These are phyloP conservation scores for Aspergillus pseudoterreus DNA, from an alignment of 2,329 filamentous ascomycete genomes.

Conservation along the genomic window DNA sequence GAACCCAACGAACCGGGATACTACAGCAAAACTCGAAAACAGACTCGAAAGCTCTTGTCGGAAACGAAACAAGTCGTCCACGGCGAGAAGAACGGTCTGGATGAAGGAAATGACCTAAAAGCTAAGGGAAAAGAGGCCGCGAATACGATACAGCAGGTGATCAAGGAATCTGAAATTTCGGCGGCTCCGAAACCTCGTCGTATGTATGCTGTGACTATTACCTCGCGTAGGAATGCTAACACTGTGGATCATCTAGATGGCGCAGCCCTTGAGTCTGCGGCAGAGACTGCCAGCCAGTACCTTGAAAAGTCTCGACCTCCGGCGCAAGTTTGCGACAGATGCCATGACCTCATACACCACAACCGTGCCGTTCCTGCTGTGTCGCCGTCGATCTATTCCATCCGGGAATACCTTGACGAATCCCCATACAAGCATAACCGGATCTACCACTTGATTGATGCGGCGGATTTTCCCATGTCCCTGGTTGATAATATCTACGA, in stretches of 20 bases:
- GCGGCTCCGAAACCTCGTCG: conserved; percentile 7
- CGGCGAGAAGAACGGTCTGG: conserved; percentile 3
- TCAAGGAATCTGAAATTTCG: conserved; percentile 4
- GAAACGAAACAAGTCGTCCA: conserved; percentile 13
- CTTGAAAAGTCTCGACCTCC: conserved; percentile 17
- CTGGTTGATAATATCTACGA: conserved; percentile 72
- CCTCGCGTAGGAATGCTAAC: neutral
- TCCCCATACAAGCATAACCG: conserved; percentile 89
- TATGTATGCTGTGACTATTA: conserved; percentile 7
- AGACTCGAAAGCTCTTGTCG: conserved; percentile 39
- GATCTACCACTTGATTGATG: conserved; percentile 92
- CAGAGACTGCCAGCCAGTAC: conserved; percentile 16
- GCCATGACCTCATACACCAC: conserved; percentile 77
- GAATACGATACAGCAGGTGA: conserved; percentile 5
- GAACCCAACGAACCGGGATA: conserved; percentile 55
- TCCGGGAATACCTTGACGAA: conserved; percentile 79
- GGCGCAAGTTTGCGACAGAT: conserved; percentile 69
- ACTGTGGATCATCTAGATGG: conserved; percentile 9
- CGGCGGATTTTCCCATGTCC: conserved; percentile 95
- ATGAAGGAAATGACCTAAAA: neutral
- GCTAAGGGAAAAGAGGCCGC: conserved; percentile 7
- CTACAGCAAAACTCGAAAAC: conserved; percentile 50
- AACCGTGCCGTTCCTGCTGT: conserved; percentile 66
- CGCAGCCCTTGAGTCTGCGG: conserved; percentile 19
- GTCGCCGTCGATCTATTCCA: conserved; percentile 75